Conservation (phyloP, 306 rosid species). For the Trifolium pratense region DNA sequence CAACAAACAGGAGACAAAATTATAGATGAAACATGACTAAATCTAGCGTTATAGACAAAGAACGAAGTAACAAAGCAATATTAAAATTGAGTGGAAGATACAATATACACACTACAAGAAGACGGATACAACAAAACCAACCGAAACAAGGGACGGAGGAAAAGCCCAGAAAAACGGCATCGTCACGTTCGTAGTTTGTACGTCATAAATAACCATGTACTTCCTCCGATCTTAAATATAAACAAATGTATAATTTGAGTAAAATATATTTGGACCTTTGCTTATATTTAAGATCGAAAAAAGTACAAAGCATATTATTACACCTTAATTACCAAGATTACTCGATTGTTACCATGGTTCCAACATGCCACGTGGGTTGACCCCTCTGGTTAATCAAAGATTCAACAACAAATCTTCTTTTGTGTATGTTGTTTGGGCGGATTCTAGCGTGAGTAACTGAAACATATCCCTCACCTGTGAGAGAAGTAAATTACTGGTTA, state of each 20-base stretch:
- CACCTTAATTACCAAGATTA: slow-evolving; percentile 55
- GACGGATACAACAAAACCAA: slow-evolving; percentile 41
- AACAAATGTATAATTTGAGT: too few species aligned
- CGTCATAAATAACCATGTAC: slow-evolving; percentile 62
- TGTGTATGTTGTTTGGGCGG: slow-evolving; percentile 33
- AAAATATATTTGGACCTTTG: too few species aligned
- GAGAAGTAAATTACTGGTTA: too few species aligned
- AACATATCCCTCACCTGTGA: too few species aligned
- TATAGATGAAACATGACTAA: slow-evolving; percentile 4
- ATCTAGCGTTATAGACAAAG: slow-evolving; percentile 6
- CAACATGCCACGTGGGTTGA: slow-evolving; percentile 49
- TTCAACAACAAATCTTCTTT: slow-evolving; percentile 8
- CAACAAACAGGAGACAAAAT: background rate
- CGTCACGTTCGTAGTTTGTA: slow-evolving; percentile 52
- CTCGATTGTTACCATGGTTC: slow-evolving; percentile 39
- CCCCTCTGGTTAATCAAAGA: slow-evolving; percentile 33
- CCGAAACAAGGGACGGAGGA: slow-evolving; percentile 40
- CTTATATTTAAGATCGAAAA: too few species aligned
- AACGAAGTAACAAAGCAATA: background rate
- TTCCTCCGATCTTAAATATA: too few species aligned
- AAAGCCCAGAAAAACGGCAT: slow-evolving; percentile 41
- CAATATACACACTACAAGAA: background rate
- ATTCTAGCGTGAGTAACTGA: too few species aligned
- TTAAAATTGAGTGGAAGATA: slow-evolving; percentile 3
- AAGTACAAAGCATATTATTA: slow-evolving; percentile 55